These are phyloP conservation scores for Entomortierella chlamydospora DNA, from an alignment of 192 early-diverging fungal genomes.

Conservation along the genomic window DNA sequence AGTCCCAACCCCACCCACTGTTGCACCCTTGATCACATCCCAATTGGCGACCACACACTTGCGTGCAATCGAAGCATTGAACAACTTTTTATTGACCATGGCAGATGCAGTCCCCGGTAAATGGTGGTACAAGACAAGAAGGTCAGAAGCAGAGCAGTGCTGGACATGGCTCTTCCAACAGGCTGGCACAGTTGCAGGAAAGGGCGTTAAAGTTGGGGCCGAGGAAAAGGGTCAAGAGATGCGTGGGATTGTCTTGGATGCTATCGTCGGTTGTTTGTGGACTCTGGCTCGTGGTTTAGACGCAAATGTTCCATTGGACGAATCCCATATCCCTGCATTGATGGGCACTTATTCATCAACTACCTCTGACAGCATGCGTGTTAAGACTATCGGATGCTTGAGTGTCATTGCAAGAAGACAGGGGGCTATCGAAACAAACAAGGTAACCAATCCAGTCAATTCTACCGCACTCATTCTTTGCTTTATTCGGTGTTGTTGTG, in stretches of 20 bases:
- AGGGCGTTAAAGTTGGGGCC: conserved; percentile 59
- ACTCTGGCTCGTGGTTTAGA: conserved; percentile 75
- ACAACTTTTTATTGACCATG: conserved; percentile 82
- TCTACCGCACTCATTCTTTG: not conserved
- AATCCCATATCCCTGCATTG: conserved; percentile 55
- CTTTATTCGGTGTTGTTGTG: not conserved
- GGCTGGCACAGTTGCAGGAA: conserved; percentile 64
- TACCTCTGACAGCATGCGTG: conserved; percentile 60
- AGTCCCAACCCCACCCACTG: conserved; percentile 36
- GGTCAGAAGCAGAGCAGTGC: conserved; percentile 55
- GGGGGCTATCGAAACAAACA: conserved; percentile 72
- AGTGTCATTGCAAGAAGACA: conserved; percentile 80
- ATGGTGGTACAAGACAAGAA: conserved; percentile 71
- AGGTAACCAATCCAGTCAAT: conserved; percentile 54
- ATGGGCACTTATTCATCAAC: conserved; percentile 58
- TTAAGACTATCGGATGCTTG: conserved; percentile 80
- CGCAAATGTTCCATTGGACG: conserved; percentile 61
- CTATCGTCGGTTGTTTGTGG: conserved; percentile 82
- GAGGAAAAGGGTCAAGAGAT: conserved; percentile 64
- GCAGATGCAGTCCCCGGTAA: conserved; percentile 68
- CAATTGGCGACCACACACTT: conserved; percentile 70
- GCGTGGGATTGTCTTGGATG: conserved; percentile 69
- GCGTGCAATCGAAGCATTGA: conserved; percentile 77
- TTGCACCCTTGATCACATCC: conserved; percentile 57
- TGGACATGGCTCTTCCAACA: conserved; percentile 74